Evolutionary conservation across 139 green algal species (phyloP).

Genomic region (Asterochloris sp.): DNA sequence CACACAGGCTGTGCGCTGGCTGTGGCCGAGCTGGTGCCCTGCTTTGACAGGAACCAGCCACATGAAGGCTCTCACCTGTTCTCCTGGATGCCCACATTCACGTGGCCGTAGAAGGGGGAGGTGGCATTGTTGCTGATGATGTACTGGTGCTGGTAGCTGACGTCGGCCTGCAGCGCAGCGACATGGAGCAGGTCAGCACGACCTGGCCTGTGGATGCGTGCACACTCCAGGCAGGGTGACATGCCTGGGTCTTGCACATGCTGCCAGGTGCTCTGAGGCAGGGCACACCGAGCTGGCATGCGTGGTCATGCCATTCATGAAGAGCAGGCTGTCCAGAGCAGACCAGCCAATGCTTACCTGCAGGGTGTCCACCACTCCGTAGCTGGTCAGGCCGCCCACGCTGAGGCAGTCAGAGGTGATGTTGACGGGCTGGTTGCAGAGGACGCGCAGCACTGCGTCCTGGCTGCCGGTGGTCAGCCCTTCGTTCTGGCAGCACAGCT

Average conservation of each 20-base stretch:
- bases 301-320: no score
- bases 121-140: not conserved
- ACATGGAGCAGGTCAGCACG: no score
- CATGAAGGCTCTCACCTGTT: not conserved
- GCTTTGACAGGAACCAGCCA: not conserved
- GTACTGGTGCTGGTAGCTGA: conserved; percentile 2
- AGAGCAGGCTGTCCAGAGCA: no score
- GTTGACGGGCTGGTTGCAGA: conserved; percentile 10
- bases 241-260: no score
- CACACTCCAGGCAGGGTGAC: no score
- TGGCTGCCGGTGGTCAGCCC: not conserved
- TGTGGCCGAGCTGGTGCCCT: no score
- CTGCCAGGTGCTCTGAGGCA: no score
- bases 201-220: no score
- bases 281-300: no score
- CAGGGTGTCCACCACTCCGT: not conserved
- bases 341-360: no score
- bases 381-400: not conserved
- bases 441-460: not conserved
- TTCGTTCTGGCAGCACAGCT: conserved; percentile 8
- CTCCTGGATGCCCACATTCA: not conserved
- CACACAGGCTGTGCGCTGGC: no score
- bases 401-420: conserved; percentile 1
- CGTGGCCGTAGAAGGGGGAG: not conserved
- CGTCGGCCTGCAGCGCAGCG: not conserved